Conservation (phyloP, 345 rosid species). For the Brassica juncea region DNA sequence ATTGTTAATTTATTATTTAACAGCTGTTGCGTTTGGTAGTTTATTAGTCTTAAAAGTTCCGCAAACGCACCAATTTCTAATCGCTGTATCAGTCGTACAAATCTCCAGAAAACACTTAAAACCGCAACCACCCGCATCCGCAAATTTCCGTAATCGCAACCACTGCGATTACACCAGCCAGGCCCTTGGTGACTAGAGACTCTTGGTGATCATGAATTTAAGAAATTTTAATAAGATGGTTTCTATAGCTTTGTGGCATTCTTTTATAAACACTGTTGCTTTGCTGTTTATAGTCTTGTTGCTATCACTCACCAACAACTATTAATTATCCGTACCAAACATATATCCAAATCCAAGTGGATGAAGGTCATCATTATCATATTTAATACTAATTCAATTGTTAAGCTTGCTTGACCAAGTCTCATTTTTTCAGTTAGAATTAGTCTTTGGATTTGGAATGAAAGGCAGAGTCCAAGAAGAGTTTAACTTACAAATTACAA, state of each 20-base stretch:
- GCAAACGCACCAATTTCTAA: too few species aligned
- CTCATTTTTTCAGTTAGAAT: background rate
- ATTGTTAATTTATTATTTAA: too few species aligned
- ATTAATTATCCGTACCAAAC: slow-evolving; percentile 6
- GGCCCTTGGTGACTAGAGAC: too few species aligned
- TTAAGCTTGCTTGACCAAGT: slow-evolving; percentile 9
- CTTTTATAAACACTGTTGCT: background rate
- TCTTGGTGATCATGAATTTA: background rate
- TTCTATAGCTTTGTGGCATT: background rate
- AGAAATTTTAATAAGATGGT: background rate
- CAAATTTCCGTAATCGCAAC: too few species aligned
- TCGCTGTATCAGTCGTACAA: too few species aligned
- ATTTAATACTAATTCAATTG: slow-evolving; percentile 4
- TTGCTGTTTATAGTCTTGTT: background rate
- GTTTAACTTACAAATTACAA: background rate
- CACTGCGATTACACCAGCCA: too few species aligned
- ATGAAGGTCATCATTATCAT: background rate
- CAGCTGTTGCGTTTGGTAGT: too few species aligned
- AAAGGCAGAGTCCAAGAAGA: background rate
- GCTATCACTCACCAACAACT: slow-evolving; percentile 2
- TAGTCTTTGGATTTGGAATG: background rate
- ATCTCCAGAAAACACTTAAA: too few species aligned
- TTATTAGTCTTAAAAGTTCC: too few species aligned
- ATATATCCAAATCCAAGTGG: slow-evolving; percentile 17
- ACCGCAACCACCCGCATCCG: too few species aligned